Base-by-base conservation (phyloP, 768 basidiomycete species). In the Albatrellus ellisii region DNA sequence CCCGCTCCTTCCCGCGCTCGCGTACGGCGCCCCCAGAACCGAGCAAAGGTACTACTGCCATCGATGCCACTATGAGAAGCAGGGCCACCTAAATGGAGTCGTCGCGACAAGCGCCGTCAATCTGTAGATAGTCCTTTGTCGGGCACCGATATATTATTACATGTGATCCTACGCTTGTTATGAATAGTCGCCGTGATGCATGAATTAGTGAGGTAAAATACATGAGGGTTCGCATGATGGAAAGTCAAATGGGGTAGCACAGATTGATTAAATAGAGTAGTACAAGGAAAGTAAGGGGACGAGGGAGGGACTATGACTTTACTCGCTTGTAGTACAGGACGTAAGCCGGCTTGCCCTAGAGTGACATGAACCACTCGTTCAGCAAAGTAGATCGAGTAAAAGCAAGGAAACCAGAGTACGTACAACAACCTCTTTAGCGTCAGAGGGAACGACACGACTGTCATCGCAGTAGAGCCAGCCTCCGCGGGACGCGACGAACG, bases 381-480 rank as follows among this genome's bases (percentile, higher is more conserved):
- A n/a, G n/a, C n/a, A n/a, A n/a, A n/a, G n/a, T n/a, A n/a, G n/a
- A n/a, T n/a, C n/a, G n/a, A n/a, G n/a, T n/a, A n/a, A n/a, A n/a
- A n/a, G n/a, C n/a, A 26, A 39, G 46, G 14, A 39, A 33, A 21
- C 12, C 6, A 27, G 45, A 57, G 44, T 5, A 68, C 84, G 51
- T 54, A 92, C 88, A 39, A 89, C 82, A 4, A 95, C 83, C 56
- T 91, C 81, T 54, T 75, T 82, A 36, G 78, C 65, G 40, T 87
- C 77, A 22, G 75, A 77, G 33, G 69, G 55, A 37, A 76, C 75
- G 46, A 97, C 70, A 52, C 83, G 84, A 53, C 90, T 91, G 58
- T 98, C 94, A 54, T 95, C 91, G 56, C 90, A 92, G 54, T 87
- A 87, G 56, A 80, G 63, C 95, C 95, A 99, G 27, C 84, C 79